Evolutionary conservation across 2,329 filamentous ascomycete species (phyloP).

Genomic region (Dactylellina drechsleri): DNA sequence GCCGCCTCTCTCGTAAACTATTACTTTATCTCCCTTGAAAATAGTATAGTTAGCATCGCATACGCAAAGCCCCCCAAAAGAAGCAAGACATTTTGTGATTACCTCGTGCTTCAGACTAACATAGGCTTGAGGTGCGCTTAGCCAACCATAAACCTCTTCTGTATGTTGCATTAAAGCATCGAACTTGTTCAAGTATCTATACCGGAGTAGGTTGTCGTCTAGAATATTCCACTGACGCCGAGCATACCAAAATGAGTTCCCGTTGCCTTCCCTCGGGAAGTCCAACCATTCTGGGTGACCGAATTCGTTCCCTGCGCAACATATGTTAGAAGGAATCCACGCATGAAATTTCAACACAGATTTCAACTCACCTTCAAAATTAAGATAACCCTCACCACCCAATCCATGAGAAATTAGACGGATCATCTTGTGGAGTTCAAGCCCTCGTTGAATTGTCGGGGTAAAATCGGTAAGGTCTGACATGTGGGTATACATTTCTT

Average conservation of each 20-base stretch:
- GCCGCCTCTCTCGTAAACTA: constrained; percentile 93
- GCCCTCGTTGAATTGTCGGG: constrained; percentile 85
- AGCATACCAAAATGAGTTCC: constrained; percentile 94
- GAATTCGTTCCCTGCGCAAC: constrained; percentile 79
- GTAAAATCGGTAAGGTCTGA: constrained; percentile 85
- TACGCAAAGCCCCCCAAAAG: neutral
- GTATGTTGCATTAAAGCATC: constrained; percentile 89
- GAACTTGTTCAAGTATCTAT: constrained; percentile 91
- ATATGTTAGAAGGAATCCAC: neutral
- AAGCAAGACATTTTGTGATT: neutral
- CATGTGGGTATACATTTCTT: constrained; percentile 98
- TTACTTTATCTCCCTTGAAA: constrained; percentile 77
- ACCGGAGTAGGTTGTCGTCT: constrained; percentile 84
- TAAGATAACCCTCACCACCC: constrained; percentile 95
- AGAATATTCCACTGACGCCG: constrained; percentile 92
- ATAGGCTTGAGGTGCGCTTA: constrained; percentile 85
- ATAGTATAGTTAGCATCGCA: neutral
- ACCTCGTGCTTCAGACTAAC: constrained; percentile 89
- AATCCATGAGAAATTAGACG: constrained; percentile 89
- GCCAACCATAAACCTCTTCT: constrained; percentile 91
- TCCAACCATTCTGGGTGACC: constrained; percentile 99
- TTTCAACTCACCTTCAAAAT: constrained; percentile 76
- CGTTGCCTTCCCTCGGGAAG: constrained; percentile 91
- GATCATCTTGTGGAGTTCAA: constrained; percentile 97
- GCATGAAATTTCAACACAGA: neutral